phyloP scores from a whole-genome alignment of 805 yeast species.

The Saccharomycopsis sp. region DNA sequence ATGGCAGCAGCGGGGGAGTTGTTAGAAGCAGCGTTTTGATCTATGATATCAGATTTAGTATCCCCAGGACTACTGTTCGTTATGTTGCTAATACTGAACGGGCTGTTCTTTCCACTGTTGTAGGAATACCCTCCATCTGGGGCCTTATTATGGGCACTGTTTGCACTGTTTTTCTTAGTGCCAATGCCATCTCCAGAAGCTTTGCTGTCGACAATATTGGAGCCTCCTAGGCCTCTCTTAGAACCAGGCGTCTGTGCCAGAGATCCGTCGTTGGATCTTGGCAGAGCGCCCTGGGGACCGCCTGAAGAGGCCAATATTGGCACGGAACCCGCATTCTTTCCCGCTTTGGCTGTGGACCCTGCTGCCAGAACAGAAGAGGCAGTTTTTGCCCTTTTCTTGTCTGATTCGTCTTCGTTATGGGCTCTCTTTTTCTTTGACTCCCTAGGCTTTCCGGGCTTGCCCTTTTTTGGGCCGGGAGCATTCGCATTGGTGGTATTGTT shows the following conservation, averaged over 20 bases:
- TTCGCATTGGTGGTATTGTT: constrained; percentile 22
- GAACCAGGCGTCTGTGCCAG: neutral
- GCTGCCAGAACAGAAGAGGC: neutral
- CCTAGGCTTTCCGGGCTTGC: constrained; percentile 2
- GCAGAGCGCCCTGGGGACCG: neutral
- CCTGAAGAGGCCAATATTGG: no score
- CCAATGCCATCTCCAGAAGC: constrained; percentile 21
- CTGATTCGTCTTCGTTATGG: constrained; percentile 6
- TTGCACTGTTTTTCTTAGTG: constrained; percentile 11
- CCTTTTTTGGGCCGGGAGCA: constrained; percentile 6
- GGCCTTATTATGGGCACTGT: no score
- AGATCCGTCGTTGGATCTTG: neutral
- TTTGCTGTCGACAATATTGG: constrained; percentile 1
- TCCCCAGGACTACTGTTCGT: no score
- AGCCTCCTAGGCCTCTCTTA: no score
- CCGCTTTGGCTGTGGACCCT: neutral
- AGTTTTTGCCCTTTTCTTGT: constrained; percentile 6
- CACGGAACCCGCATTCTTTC: neutral
- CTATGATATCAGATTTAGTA: no score
- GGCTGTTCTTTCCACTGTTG: neutral
- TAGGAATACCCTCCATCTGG: no score
- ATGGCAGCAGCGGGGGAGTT: no score
- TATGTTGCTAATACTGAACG: neutral
- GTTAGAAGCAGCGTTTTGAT: no score
- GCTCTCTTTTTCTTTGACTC: constrained; percentile 12